These are phyloP conservation scores for Emiliania huxleyi DNA, from an alignment of 78 protist species.

Conservation along the genomic window DNA sequence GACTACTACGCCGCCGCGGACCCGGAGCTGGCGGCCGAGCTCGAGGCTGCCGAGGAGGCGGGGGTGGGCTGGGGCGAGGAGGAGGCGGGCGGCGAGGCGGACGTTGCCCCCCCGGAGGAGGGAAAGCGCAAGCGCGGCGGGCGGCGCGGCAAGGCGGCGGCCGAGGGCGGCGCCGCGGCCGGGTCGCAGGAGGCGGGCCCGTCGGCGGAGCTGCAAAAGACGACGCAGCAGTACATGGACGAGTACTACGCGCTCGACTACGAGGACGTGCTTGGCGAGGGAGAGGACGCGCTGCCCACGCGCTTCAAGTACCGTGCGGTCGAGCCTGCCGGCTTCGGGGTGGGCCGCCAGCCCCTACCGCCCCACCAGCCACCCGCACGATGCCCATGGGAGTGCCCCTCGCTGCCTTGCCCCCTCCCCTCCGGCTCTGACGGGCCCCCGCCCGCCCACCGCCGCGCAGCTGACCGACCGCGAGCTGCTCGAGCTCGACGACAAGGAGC, in stretches of 20 bases:
- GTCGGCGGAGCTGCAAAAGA: background rate
- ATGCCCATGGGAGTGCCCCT: background rate
- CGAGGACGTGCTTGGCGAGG: background rate
- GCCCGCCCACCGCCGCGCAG: background rate
- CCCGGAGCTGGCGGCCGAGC: background rate
- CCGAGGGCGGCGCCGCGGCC: background rate
- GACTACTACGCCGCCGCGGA: conserved; percentile 39
- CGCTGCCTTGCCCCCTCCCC: background rate
- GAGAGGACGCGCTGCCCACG: background rate
- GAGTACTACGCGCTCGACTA: conserved; percentile 21
- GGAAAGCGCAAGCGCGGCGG: background rate
- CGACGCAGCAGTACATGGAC: background rate
- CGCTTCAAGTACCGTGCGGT: background rate
- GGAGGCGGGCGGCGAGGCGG: background rate
- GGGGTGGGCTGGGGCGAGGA: background rate
- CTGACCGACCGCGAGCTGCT: background rate
- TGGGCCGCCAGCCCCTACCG: background rate
- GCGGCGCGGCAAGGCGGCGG: background rate
- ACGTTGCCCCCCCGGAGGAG: background rate
- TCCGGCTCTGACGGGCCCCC: background rate
- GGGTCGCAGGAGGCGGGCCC: background rate
- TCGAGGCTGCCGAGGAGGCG: background rate
- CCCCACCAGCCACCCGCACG: background rate
- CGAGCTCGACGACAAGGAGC: background rate
- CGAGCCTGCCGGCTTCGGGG: background rate